Conservation (phyloP, 305 asterid genomes). For the Fraxinus paxiana region DNA sequence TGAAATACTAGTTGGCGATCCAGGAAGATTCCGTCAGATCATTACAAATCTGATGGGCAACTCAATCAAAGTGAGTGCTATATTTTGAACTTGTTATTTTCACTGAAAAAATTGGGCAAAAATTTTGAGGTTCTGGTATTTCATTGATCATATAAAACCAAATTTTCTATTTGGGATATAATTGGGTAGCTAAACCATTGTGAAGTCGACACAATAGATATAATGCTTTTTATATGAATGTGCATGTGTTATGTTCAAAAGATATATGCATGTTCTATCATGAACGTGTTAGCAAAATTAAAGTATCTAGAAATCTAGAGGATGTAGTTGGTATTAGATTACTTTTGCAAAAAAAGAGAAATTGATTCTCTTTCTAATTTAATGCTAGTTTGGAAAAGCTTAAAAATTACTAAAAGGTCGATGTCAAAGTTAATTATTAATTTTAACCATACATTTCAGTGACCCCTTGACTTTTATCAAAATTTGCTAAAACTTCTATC, state of each 20-base stretch:
- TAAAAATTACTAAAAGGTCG: not conserved
- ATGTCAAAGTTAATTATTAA: not conserved
- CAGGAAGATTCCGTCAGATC: constrained; percentile 91
- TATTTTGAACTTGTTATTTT: not conserved
- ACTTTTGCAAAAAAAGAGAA: not conserved
- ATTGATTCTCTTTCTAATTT: not conserved
- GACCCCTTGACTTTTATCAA: not conserved
- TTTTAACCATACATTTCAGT: not conserved
- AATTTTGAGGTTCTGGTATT: not conserved
- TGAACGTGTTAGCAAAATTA: not conserved
- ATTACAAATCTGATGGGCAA: constrained; percentile 85
- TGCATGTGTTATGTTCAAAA: not conserved
- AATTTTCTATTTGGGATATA: not conserved
- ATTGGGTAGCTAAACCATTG: not conserved
- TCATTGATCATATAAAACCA: not conserved
- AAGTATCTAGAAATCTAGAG: not conserved
- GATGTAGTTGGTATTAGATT: not conserved
- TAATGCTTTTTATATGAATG: not conserved
- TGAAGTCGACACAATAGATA: not conserved
- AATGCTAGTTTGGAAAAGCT: not conserved
- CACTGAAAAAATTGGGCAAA: not conserved
- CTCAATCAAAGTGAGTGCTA: constrained; percentile 80
- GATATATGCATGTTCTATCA: not conserved
- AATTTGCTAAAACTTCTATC: not conserved
- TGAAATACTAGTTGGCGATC: constrained; percentile 74